Base-by-base conservation (phyloP, 768 basidiomycete genomes). In the Rhizopogon salebrosus region DNA sequence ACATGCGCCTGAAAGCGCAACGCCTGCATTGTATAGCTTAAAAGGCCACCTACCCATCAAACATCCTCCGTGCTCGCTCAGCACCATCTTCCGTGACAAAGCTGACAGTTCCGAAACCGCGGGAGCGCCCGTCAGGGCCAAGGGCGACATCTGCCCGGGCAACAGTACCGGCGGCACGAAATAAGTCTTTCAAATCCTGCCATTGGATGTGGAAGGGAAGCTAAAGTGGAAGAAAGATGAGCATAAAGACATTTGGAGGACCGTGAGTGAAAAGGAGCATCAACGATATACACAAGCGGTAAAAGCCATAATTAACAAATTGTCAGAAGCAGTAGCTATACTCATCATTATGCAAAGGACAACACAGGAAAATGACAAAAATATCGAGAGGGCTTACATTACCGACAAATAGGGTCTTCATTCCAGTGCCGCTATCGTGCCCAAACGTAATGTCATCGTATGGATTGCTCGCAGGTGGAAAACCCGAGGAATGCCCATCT, bases 101-200 rank as follows among this genome's bases (percentile, higher is more conserved):
- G 0, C 88, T 80, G 1, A 98, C 94, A 1, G 89, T 95, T 1
- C 97, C 95, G 61, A 94, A 95, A 1, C 97, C 97, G 48, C 92
- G 75, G 35, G 91, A 92, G 34, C 94, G 80, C 11, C 92, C 91
- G 63, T 97, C 93, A 4, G 80, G 82, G 34, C 92, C 92, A 29
- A 92, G 80, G 16, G 89, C 89, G 20, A 97, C 89, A 59, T 95
- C 93, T 9, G 95, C 95, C 22, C 95, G 83, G 34, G 93, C 73
- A 50, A 98, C 88, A 18, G 88, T 84, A 16, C 95, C 95, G 1
- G 91, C 92, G 57, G 89, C 84, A 24, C 95, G 83, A 65, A 98
- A 95, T 4, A 98, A 78, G 69, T 98, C 95, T 70, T 98, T 98
- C 40, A 99, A 78, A 64, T 98, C 95, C 70, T 98, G 95, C 95